Conservation (phyloP, 306 rosid genomes). For the Corylus heterophylla region DNA sequence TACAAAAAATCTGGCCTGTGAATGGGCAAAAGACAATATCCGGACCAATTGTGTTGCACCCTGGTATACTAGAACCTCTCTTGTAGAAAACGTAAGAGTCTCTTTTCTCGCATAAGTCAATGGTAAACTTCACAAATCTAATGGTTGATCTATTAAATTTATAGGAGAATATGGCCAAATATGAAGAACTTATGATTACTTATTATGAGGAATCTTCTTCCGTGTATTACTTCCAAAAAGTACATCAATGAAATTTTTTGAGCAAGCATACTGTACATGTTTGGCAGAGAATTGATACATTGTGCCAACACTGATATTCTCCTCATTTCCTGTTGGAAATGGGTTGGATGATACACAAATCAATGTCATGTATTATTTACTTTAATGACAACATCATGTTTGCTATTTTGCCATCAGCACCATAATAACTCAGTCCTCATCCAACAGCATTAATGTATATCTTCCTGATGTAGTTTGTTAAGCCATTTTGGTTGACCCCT, state of each 20-base stretch:
- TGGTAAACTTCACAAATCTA: too few relatives aligned
- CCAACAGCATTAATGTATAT: neutral
- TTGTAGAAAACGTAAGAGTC: conserved; percentile 60
- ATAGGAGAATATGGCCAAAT: too few relatives aligned
- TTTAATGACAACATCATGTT: neutral
- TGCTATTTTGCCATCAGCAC: neutral
- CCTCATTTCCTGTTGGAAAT: neutral
- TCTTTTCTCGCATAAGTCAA: neutral
- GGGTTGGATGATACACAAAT: neutral
- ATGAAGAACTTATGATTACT: too few relatives aligned
- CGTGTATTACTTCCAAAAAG: too few relatives aligned
- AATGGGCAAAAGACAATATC: conserved; percentile 94
- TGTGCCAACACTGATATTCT: neutral
- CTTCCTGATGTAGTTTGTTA: neutral
- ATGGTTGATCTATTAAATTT: too few relatives aligned
- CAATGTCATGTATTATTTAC: neutral
- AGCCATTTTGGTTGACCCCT: neutral
- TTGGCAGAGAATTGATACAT: neutral
- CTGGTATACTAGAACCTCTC: conserved; percentile 76
- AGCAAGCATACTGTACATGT: neutral
- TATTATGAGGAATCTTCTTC: too few relatives aligned
- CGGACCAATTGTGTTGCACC: conserved; percentile 84
- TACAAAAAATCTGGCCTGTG: conserved; percentile 79
- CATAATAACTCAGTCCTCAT: neutral
- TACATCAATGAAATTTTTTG: neutral